Evolutionary conservation across 2,329 filamentous ascomycete genomes (phyloP).

Genomic region (Arthrobotrys musiformis): DNA sequence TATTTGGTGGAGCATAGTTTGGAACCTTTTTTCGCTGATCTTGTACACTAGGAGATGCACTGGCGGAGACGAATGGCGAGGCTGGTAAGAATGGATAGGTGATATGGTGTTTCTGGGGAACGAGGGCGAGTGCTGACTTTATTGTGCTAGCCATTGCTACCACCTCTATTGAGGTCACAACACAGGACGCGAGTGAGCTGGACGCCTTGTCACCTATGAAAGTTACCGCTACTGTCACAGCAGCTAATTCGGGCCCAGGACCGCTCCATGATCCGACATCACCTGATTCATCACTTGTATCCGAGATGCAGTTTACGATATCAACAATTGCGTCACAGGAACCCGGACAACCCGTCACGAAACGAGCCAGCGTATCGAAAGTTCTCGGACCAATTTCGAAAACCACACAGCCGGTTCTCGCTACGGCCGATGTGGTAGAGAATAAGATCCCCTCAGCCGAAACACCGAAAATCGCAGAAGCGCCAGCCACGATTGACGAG

Average conservation of each 20-base stretch:
- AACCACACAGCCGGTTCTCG: constrained; percentile 18
- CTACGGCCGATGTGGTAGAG: constrained; percentile 17
- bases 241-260: not conserved
- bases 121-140: constrained; percentile 8
- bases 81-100: constrained; percentile 29
- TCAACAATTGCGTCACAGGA: constrained; percentile 39
- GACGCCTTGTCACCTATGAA: constrained; percentile 14
- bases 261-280: constrained; percentile 1
- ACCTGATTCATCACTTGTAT: constrained; percentile 6
- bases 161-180: constrained; percentile 37
- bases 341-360: not conserved
- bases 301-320: constrained; percentile 31
- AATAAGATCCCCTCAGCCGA: constrained; percentile 24
- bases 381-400: constrained; percentile 19
- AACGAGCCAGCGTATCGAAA: constrained; percentile 16
- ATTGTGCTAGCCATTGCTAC: constrained; percentile 19
- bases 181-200: constrained; percentile 20
- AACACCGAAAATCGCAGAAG: constrained; percentile 19
- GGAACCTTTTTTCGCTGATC: constrained; percentile 21
- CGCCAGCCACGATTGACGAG: not conserved
- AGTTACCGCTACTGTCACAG: constrained; percentile 16
- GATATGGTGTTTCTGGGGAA: not conserved
- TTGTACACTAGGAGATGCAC: constrained; percentile 17
- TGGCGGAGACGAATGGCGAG: constrained; percentile 12
- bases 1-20: not conserved